These are phyloP conservation scores for Dissophora ornata DNA, from an alignment of 192 early-diverging fungal species.

Conservation along the genomic window DNA sequence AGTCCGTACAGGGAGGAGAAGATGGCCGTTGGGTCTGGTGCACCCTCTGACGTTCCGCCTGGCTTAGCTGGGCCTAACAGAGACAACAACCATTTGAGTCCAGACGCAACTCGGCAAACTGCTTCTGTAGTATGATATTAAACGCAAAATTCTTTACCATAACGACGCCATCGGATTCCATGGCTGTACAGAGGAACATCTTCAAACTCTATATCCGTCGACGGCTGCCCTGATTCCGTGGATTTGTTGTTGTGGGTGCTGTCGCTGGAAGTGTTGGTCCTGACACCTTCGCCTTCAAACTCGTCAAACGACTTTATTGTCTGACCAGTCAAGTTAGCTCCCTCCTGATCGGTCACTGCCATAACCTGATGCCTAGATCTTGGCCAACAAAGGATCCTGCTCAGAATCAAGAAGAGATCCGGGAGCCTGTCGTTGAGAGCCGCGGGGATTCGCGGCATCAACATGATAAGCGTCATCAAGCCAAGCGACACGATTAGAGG, in stretches of 20 bases:
- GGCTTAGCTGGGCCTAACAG: slow-evolving; percentile 23
- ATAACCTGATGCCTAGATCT: slow-evolving; percentile 56
- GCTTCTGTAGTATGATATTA: background rate
- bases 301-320: slow-evolving; percentile 42
- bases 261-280: background rate
- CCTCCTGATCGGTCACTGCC: slow-evolving; percentile 29
- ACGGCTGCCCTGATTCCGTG: background rate
- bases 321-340: slow-evolving; percentile 32
- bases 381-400: slow-evolving; percentile 66
- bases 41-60: slow-evolving; percentile 53
- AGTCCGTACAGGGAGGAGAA: slow-evolving; percentile 69
- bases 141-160: slow-evolving; percentile 11
- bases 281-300: slow-evolving; percentile 22
- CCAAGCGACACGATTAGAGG: slow-evolving; percentile 63
- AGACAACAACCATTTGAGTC: no score
- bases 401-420: slow-evolving; percentile 61
- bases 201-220: slow-evolving; percentile 25
- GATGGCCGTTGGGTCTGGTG: slow-evolving; percentile 64
- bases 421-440: slow-evolving; percentile 57
- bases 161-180: slow-evolving; percentile 56
- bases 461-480: slow-evolving; percentile 64
- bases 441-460: slow-evolving; percentile 63
- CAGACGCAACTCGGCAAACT: no score
- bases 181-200: slow-evolving; percentile 29
- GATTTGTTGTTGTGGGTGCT: background rate